Percentiles rank a stretch among this genome's conserved stretches.
Evolutionary conservation across 176 grass and related monocot species (phyloP).

Genomic region (Triticum urartu): DNA sequence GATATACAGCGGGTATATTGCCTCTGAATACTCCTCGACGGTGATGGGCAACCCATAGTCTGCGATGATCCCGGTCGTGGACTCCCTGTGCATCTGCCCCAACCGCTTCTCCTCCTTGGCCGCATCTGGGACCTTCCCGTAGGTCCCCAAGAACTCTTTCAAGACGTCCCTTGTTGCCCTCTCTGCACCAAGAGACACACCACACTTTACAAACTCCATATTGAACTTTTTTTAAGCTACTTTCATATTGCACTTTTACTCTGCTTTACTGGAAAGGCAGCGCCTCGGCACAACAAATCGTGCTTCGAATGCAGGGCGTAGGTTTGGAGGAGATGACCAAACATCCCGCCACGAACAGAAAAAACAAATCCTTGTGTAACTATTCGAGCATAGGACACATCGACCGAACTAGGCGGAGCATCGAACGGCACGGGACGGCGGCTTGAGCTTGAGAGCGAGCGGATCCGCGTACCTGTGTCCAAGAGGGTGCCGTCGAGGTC

Average conservation of each 20-base stretch:
- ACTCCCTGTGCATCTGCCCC: slow-evolving; percentile 75
- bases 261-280: background rate
- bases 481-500: slow-evolving; percentile 89
- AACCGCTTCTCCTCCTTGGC: slow-evolving; percentile 62
- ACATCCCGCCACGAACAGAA: background rate
- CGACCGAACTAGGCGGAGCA: background rate
- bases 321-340: background rate
- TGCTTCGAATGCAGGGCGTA: background rate
- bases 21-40: slow-evolving; percentile 58
- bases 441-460: background rate
- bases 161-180: slow-evolving; percentile 60
- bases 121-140: slow-evolving; percentile 62
- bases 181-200: slow-evolving; percentile 39
- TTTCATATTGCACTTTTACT: background rate
- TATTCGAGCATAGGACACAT: background rate
- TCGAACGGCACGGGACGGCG: background rate
- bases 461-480: slow-evolving; percentile 50
- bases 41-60: slow-evolving; percentile 76
- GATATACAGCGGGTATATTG: slow-evolving; percentile 68
- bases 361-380: background rate
- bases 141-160: slow-evolving; percentile 59
- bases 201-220: background rate
- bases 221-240: background rate
- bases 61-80: slow-evolving; percentile 58
- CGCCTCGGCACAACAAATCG: background rate